These are phyloP conservation scores for Spongiforma sp. DNA, from an alignment of 1,284 basidiomycete genomes.

Conservation along the genomic window DNA sequence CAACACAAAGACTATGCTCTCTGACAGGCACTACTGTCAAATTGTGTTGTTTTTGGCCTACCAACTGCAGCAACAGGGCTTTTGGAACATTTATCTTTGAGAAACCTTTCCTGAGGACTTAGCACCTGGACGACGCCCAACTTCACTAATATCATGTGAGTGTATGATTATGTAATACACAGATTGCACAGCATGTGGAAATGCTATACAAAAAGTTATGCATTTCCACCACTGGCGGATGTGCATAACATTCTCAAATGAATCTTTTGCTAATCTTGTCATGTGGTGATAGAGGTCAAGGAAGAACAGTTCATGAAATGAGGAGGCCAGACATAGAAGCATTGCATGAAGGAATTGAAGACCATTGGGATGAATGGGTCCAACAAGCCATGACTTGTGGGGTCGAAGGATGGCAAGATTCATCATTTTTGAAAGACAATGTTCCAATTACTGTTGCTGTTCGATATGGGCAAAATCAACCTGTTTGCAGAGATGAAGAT, in stretches of 20 bases:
- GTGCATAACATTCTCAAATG: background rate
- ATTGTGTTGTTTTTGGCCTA: background rate
- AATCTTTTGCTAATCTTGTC: background rate
- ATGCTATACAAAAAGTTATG: no score
- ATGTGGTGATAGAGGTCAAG: background rate
- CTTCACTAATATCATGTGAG: background rate
- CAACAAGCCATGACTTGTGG: background rate
- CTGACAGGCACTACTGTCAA: background rate
- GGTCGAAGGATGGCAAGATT: background rate
- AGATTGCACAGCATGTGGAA: background rate
- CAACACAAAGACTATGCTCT: background rate
- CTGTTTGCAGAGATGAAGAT: background rate
- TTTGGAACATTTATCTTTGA: background rate
- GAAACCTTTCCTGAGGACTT: background rate
- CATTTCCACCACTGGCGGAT: background rate
- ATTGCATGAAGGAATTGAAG: background rate
- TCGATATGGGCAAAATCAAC: background rate
- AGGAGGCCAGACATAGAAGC: background rate
- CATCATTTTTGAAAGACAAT: background rate
- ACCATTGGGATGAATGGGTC: slow-evolving; percentile 4
- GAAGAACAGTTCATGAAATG: background rate
- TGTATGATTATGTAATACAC: background rate
- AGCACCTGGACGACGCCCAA: accelerated
- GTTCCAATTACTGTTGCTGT: background rate
- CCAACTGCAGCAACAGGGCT: background rate